Percentiles rank a stretch among this genome's conserved stretches.
Conservation (phyloP, 192 early-diverging fungal species). For the Coemansia sp. region DNA sequence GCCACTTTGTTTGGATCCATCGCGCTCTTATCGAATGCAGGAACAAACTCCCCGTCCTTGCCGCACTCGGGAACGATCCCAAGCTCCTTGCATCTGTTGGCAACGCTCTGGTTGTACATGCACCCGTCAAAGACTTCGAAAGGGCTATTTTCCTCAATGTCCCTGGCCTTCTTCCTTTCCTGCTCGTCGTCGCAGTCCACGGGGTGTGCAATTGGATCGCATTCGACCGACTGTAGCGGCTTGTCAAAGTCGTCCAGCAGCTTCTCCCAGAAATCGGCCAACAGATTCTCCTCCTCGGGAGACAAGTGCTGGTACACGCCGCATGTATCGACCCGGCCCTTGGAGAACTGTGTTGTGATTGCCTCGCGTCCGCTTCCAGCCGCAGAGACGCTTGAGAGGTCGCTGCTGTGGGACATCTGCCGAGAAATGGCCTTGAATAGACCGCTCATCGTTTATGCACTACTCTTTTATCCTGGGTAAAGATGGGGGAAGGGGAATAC, state of each 20-base stretch:
- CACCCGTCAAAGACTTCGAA: conserved; percentile 51
- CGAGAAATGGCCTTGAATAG: conserved; percentile 49
- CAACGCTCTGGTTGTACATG: conserved; percentile 51
- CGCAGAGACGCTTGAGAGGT: neutral
- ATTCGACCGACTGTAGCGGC: conserved; percentile 27
- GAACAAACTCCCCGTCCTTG: conserved; percentile 24
- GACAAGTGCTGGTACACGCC: conserved; percentile 36
- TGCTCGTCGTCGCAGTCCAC: conserved; percentile 39
- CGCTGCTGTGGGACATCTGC: conserved; percentile 22
- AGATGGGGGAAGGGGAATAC: neutral
- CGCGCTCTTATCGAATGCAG: conserved; percentile 28
- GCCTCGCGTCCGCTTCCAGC: conserved; percentile 34
- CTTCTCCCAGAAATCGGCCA: conserved; percentile 49
- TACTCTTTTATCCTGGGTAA: too few relatives aligned
- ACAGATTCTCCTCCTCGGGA: conserved; percentile 40
- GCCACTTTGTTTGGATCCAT: conserved; percentile 19
- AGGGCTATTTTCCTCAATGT: conserved; percentile 28
- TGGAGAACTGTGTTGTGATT: conserved; percentile 49
- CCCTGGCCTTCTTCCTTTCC: conserved; percentile 36
- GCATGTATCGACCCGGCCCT: conserved; percentile 41
- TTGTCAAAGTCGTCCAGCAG: conserved; percentile 52
- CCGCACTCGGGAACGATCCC: conserved; percentile 24
- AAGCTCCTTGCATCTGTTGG: conserved; percentile 31
- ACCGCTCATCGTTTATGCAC: conserved; percentile 33
- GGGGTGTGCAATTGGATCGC: conserved; percentile 38